Base-by-base conservation (phyloP, 257 asterid species). In the Echium plantagineum region DNA sequence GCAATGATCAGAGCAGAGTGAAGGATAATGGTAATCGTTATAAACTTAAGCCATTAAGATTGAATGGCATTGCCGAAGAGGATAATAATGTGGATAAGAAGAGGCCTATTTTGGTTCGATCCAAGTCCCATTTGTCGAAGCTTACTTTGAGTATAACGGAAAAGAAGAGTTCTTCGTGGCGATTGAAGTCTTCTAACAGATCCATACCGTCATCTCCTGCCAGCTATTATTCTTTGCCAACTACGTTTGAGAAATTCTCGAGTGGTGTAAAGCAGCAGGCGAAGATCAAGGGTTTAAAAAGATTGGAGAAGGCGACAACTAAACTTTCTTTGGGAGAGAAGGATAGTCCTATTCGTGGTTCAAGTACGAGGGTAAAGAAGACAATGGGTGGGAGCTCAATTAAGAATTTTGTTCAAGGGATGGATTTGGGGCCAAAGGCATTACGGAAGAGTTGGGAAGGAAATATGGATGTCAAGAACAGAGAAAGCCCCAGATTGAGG, bases 381-480 rank as follows among this genome's bases (percentile, higher is more conserved):
- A 56, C 72, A 24, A 47, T 74, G 7, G 61, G 73, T 35, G 87
- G 88, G 70, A 77, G 66, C 70, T 72, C 72, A 62, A 71, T 77
- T 76, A 89, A 81, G 78, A 86, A 78, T 81, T 70, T 78, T 68
- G 81, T 81, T 66, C 85, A 74, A 21, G 95, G 86, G 51, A 71
- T 93, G 55, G 96, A 89, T 8, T 64, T 89, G 71, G 99, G 95
- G 42, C 90, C 97, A 16, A 93, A 85, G 76, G 82, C 94, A 28
- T 75, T 93, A 82, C 84, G 99, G 59, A 93, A 81, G 84, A 93
- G 97, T 79, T 93, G 99, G 99, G 97, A 93, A 81, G 97, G 97
- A 74, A 83, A 81, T 76, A 77, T 84, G 76, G 95, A 86, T 67
- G 69, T 82, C n/a, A 93, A 72, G 82, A 67, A 80, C 61, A 77